Evolutionary conservation across 805 yeast genomes (phyloP).

Genomic region (Candida sphagnicola): DNA sequence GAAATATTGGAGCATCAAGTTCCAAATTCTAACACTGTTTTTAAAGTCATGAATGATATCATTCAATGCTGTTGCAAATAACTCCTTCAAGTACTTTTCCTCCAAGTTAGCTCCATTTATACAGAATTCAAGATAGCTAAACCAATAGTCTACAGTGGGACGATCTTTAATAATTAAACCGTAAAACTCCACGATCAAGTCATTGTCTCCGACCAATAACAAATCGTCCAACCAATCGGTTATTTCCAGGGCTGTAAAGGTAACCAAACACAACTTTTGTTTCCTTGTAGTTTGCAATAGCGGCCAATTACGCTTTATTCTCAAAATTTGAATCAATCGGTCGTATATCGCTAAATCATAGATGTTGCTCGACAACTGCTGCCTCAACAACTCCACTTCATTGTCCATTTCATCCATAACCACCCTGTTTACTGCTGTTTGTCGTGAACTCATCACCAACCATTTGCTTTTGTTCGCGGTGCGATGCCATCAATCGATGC

Average conservation of each 20-base stretch:
- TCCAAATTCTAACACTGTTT: slow-evolving; percentile 19
- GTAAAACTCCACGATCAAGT: slow-evolving; percentile 12
- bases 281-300: slow-evolving; percentile 9
- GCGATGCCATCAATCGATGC: not conserved
- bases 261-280: slow-evolving; percentile 9
- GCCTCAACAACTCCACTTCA: slow-evolving; percentile 8
- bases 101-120: slow-evolving; percentile 3
- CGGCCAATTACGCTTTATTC: slow-evolving; percentile 2
- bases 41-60: slow-evolving; percentile 23
- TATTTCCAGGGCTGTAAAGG: slow-evolving; percentile 9
- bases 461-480: too few relatives aligned
- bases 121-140: slow-evolving; percentile 14
- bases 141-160: slow-evolving; percentile 20
- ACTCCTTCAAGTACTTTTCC: slow-evolving; percentile 6
- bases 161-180: slow-evolving; percentile 12
- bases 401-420: too few relatives aligned
- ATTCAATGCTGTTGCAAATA: slow-evolving; percentile 17
- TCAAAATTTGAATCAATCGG: slow-evolving; percentile 11
- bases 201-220: slow-evolving; percentile 8
- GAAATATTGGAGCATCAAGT: slow-evolving; percentile 10
- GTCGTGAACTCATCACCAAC: too few relatives aligned
- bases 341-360: slow-evolving; percentile 13
- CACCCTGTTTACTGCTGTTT: too few relatives aligned
- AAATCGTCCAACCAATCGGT: slow-evolving; percentile 17
- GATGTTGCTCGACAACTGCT: slow-evolving; percentile 10